Percentiles rank a stretch among this genome's conserved stretches.
These are phyloP conservation scores for Grosmannia serpens DNA, from an alignment of 2,329 filamentous ascomycete species.

Conservation along the genomic window DNA sequence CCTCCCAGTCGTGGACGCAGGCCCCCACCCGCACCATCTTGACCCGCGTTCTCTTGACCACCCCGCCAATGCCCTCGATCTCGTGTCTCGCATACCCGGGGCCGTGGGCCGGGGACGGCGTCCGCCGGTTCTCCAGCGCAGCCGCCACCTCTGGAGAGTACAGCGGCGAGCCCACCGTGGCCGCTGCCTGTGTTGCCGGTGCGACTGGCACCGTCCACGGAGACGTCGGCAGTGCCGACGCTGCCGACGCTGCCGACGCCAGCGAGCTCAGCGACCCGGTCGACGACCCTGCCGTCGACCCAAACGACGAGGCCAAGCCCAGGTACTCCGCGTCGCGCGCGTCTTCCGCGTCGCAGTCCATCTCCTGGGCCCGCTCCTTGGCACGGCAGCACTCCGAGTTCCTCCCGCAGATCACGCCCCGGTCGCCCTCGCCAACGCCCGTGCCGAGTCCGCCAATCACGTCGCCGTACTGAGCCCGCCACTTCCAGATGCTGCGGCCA, in stretches of 20 bases:
- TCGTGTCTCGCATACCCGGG: constrained; percentile 78
- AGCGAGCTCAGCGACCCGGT: constrained; percentile 4
- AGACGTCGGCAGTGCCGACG: neutral
- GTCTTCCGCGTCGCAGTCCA: constrained; percentile 75
- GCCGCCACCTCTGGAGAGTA: constrained; percentile 12
- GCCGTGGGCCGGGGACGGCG: constrained; percentile 40
- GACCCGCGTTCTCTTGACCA: constrained; percentile 80
- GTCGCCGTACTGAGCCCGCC: constrained; percentile 76
- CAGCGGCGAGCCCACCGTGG: constrained; percentile 11
- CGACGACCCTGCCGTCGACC: constrained; percentile 1
- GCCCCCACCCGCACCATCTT: constrained; percentile 71
- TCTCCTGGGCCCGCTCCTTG: constrained; percentile 68
- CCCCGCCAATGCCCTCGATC: constrained; percentile 80
- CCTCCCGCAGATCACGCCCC: constrained; percentile 82
- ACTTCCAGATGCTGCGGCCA: constrained; percentile 67
- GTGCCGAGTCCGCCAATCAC: constrained; percentile 71
- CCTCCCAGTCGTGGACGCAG: constrained; percentile 75
- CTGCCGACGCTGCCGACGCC: neutral
- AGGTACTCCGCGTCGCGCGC: constrained; percentile 34
- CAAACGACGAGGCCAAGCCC: constrained; percentile 1
- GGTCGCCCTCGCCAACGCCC: constrained; percentile 77
- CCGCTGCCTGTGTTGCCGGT: constrained; percentile 10
- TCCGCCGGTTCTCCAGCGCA: constrained; percentile 18
- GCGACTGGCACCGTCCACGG: constrained; percentile 10
- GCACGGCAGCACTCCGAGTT: constrained; percentile 64